Evolutionary conservation across 805 yeast genomes (phyloP), one percentile per base, ranked within the genome.

Genomic region (Metschnikowia peoriensis): DNA sequence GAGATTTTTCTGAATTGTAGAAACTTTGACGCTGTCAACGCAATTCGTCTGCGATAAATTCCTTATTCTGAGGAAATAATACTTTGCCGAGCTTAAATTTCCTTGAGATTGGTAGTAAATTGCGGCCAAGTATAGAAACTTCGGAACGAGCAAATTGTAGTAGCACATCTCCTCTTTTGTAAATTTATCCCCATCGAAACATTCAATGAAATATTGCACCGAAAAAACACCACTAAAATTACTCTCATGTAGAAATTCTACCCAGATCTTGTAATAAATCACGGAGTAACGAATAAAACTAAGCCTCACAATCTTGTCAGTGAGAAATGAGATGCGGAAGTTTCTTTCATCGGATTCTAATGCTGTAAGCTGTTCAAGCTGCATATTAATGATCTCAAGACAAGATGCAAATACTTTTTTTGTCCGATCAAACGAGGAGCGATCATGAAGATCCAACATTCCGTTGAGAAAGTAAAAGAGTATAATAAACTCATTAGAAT

Each of bases 391-490:
- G 43, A 55, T 49, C 15, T 55, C 49, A 34, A 55, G 63, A 54
- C 81, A 77, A 39, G 64, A 67, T 5, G 59, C 62, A 55, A 78
- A 75, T 2, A 75, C 64, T 44, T 66, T 70, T n/a, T 57, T 58
- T 6, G 79, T 62, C 46, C 73, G 67, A 14, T 64, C 58, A 41
- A 65, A 67, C 44, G 68, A 69, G 61, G 72, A 64, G 0, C 73
- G 62, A 39, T 71, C 76, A 14, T 61, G 60, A 17, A 77, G 54
- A 34, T 72, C 69, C 7, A 70, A 61, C 6, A 79, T 60, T 2
- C 79, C 83, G 38, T 75, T 69, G n/a, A 73, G 59, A 42, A 76
- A 71, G 56, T 76, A 77, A 22, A 76, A 65, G 41, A 70, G 49
- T 17, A 75, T 66, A 8, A 71, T 68, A 59, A 75, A 76, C 51